A percentile compares a stretch with the other conserved stretches of the same genome.
Conservation (phyloP, 306 rosid genomes). For the Castanospermum australe region DNA sequence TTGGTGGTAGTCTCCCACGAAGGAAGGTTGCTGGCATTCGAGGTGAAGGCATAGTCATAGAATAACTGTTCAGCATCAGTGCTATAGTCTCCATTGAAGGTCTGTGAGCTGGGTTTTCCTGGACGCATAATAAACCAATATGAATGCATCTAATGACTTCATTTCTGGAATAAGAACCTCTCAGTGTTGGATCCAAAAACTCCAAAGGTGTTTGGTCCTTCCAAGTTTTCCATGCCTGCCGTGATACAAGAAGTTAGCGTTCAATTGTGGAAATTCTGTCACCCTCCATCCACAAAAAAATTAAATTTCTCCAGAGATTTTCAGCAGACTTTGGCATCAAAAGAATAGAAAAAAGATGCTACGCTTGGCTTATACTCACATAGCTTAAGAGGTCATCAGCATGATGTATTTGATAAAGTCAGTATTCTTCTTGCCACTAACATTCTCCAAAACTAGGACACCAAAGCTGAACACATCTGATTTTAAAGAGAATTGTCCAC, state of each 20-base stretch:
- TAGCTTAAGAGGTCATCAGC: conserved; percentile 8
- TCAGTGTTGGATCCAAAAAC: conserved; percentile 36
- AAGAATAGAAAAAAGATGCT: neutral
- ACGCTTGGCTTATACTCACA: neutral
- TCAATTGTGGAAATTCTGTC: neutral
- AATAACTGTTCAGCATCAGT: conserved; percentile 35
- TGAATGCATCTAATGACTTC: conserved; percentile 48
- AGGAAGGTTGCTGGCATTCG: conserved; percentile 21
- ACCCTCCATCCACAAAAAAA: neutral
- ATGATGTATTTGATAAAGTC: neutral
- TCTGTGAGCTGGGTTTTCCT: conserved; percentile 31
- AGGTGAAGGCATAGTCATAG: conserved; percentile 16
- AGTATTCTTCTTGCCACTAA: conserved; percentile 22
- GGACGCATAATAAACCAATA: conserved; percentile 43
- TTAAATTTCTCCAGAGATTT: rapidly evolving
- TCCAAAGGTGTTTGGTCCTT: conserved; percentile 17
- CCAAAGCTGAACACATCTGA: conserved; percentile 33
- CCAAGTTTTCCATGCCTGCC: conserved; percentile 44
- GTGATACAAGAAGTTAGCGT: too few species aligned
- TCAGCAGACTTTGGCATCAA: too few species aligned
- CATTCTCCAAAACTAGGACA: conserved; percentile 27
- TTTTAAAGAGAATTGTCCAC: conserved; percentile 11
- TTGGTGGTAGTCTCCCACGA: neutral
- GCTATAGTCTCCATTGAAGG: conserved; percentile 37
- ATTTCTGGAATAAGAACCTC: neutral